Base-by-base conservation (phyloP, 345 rosid genomes). In the Salix udensis region DNA sequence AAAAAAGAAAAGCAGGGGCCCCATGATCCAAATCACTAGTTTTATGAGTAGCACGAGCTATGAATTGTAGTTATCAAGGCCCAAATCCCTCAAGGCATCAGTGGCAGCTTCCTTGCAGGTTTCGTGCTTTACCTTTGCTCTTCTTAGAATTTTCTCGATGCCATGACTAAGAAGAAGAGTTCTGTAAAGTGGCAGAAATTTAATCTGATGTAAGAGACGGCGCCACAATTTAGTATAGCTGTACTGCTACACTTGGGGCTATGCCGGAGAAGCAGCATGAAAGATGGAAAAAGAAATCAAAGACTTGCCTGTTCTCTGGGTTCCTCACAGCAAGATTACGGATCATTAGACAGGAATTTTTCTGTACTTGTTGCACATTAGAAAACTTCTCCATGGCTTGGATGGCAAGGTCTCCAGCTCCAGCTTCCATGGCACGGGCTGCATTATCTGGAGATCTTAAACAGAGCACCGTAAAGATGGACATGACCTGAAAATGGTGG, bases 331-430 rank as follows among this genome's bases (percentile, higher is more conserved):
- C 95, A 72, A 96, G 91, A 86, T 96, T 96, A 30, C 98, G 89
- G 79, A 93, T 87, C 99, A 93, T 92, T 75, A 89, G 86, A 86
- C 98, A 96, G 55, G 91, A 86, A 72, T 83, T 90, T 82, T 82
- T 85, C 84, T 89, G 99, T 88, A 93, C 78, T 72, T 79, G 98
- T 23, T 72, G 91, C 28, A 91, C 88, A 73, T 74, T 68, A 67
- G 98, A 95, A 77, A 93, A 93, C 78, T 84, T 88, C 84, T 87
- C 85, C 99, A 95, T 95, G 80, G 93, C 92, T 82, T 93, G 94
- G 30, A 91, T 77, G 7, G 96, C 94, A 72, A 90, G 83, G 74
- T 95, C 98, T 68, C 98, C 98, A 13, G 97, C 97, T 78, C 98
- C 98, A 6, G 96, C 94, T 87, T 91, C 98, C 68, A 91, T 83